A percentile compares a stretch with the other conserved stretches of the same genome.
Evolutionary conservation across 192 early-diverging fungal genomes (phyloP).

Genomic region (Phlyctochytrium bullatum): DNA sequence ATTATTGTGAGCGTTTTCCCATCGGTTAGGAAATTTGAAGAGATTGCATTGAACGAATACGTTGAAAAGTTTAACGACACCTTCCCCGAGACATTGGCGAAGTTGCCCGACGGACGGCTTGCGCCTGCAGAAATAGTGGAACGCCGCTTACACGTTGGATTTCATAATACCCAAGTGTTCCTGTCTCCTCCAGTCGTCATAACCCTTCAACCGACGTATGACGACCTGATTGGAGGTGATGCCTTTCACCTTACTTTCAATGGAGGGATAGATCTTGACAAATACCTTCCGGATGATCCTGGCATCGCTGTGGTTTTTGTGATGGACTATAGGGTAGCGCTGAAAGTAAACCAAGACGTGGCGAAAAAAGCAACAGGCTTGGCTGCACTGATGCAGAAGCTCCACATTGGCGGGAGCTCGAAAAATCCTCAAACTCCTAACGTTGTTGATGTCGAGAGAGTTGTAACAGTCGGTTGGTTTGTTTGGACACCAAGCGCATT

Average conservation of each 20-base stretch:
- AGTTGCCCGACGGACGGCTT: conserved; percentile 24
- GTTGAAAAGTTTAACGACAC: conserved; percentile 6
- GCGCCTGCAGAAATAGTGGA: conserved; percentile 37
- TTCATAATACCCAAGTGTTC: conserved; percentile 50
- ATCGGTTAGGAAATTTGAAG: conserved; percentile 32
- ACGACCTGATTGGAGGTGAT: conserved; percentile 22
- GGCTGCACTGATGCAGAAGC: conserved; percentile 23
- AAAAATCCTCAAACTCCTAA: too few species aligned
- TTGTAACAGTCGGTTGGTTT: conserved; percentile 37
- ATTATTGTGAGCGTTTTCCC: conserved; percentile 26
- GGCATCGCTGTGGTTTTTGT: conserved; percentile 43
- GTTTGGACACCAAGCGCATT: conserved; percentile 27
- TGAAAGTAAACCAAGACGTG: conserved; percentile 19
- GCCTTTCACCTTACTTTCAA: conserved; percentile 34
- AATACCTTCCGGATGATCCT: conserved; percentile 24
- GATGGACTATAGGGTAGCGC: conserved; percentile 44
- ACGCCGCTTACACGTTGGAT: conserved; percentile 44
- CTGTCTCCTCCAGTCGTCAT: conserved; percentile 32
- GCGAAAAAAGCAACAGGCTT: conserved; percentile 27
- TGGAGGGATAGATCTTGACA: conserved; percentile 34
- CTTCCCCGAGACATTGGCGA: conserved; percentile 5
- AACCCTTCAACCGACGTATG: conserved; percentile 24
- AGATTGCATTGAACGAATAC: conserved; percentile 16
- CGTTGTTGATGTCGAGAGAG: conserved; percentile 35
- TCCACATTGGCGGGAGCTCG: too few species aligned